Evolutionary conservation across 2,329 filamentous ascomycete species (phyloP).

Genomic region (Chrysosphaeria jannelii): DNA sequence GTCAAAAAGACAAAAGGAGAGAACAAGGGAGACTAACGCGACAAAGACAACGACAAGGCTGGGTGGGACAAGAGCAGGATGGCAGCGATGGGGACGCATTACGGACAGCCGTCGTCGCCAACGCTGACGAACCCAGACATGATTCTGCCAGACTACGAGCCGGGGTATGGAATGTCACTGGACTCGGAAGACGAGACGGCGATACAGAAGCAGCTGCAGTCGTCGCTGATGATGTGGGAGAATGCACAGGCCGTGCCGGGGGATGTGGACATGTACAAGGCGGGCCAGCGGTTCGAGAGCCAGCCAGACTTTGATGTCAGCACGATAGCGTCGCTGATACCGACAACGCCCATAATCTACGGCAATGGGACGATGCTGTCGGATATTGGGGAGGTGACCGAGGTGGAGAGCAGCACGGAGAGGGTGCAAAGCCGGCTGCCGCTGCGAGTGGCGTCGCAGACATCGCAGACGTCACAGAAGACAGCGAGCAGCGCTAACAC

Average conservation of each 20-base stretch:
- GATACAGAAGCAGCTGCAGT: too few relatives aligned
- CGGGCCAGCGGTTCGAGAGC: slow-evolving; percentile 9
- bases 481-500: too few relatives aligned
- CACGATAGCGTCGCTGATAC: too few relatives aligned
- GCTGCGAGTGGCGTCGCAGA: too few relatives aligned
- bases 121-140: slow-evolving; percentile 83
- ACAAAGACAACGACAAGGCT: too few relatives aligned
- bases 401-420: slow-evolving; percentile 22
- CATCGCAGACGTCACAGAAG: too few relatives aligned
- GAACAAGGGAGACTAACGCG: too few relatives aligned
- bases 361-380: slow-evolving; percentile 39
- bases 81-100: too few relatives aligned
- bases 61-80: too few relatives aligned
- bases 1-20: too few relatives aligned
- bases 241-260: slow-evolving; percentile 10
- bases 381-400: slow-evolving; percentile 27
- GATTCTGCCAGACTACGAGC: slow-evolving; percentile 53
- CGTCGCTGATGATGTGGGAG: slow-evolving; percentile 22
- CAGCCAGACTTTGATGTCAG: too few relatives aligned
- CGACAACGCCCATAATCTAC: slow-evolving; percentile 34
- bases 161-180: slow-evolving; percentile 19
- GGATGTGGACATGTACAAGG: background rate
- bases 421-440: too few relatives aligned
- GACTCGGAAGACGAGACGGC: slow-evolving; percentile 13
- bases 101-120: slow-evolving; percentile 48